Conservation (phyloP, 305 asterid genomes). For the Fraxinus albicans region DNA sequence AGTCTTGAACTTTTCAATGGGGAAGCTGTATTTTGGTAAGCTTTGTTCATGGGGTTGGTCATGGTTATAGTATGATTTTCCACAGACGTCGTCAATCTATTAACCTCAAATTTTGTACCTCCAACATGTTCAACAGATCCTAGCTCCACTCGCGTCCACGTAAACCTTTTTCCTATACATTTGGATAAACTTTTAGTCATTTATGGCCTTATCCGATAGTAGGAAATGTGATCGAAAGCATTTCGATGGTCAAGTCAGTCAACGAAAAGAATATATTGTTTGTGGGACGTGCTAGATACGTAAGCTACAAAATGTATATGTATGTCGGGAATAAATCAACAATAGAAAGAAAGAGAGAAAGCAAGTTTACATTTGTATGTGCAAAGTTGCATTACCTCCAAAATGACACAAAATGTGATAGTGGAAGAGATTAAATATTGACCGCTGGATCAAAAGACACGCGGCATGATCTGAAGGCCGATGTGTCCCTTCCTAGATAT, state of each 20-base stretch:
- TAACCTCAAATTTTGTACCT: background rate
- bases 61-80: too few relatives aligned
- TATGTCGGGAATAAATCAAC: background rate
- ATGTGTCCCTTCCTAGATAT: too few relatives aligned
- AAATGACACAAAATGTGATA: background rate
- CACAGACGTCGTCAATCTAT: background rate
- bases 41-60: background rate
- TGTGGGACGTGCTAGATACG: background rate
- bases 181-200: background rate
- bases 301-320: background rate
- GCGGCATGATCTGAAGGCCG: background rate
- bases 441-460: background rate
- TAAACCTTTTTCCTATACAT: background rate
- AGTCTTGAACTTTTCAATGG: background rate
- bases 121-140: background rate
- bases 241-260: background rate
- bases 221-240: background rate
- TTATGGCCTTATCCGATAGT: background rate
- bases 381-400: background rate
- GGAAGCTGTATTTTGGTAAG: background rate
- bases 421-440: background rate
- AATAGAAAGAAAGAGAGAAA: too few relatives aligned
- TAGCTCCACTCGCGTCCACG: background rate
- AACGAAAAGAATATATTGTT: too few relatives aligned
- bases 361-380: background rate